phyloP scores from a whole-genome alignment of 2,329 filamentous ascomycete species.

The Penicillium sumatraense region DNA sequence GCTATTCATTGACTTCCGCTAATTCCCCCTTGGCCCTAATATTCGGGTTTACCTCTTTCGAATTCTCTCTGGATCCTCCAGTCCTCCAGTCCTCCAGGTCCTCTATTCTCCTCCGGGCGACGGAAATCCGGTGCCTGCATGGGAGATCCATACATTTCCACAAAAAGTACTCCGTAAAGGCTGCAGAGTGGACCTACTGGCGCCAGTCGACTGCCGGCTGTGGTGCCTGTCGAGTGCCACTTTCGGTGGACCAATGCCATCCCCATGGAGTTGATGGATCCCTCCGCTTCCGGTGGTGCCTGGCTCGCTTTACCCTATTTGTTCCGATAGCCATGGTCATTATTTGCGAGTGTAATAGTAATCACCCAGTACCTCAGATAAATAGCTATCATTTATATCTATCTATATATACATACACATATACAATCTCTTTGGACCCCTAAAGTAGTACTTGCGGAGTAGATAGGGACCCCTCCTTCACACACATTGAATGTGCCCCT shows the following conservation, averaged over 20 bases:
- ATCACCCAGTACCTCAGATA: too few relatives aligned
- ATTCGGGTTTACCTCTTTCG: background rate
- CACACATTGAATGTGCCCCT: conserved; percentile 2
- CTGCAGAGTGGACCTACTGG: too few relatives aligned
- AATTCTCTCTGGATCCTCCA: too few relatives aligned
- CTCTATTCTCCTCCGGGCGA: conserved; percentile 2
- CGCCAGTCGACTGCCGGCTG: background rate
- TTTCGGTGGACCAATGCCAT: conserved; percentile 1
- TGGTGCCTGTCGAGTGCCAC: background rate
- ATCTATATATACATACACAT: too few relatives aligned
- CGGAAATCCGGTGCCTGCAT: conserved; percentile 5
- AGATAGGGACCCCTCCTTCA: too few relatives aligned
- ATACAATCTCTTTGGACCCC: too few relatives aligned
- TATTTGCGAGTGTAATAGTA: background rate
- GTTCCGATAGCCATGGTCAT: background rate
- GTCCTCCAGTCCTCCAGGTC: too few relatives aligned
- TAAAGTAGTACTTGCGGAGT: too few relatives aligned
- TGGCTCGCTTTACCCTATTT: background rate
- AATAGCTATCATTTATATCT: too few relatives aligned
- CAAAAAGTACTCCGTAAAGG: too few relatives aligned
- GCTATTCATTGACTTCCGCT: background rate
- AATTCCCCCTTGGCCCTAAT: background rate
- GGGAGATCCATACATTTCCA: background rate
- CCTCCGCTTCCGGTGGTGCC: conserved; percentile 4
- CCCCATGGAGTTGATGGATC: background rate